phyloP scores from a whole-genome alignment of 495 filamentous ascomycete genomes.

The Hypoxylon fuscum region DNA sequence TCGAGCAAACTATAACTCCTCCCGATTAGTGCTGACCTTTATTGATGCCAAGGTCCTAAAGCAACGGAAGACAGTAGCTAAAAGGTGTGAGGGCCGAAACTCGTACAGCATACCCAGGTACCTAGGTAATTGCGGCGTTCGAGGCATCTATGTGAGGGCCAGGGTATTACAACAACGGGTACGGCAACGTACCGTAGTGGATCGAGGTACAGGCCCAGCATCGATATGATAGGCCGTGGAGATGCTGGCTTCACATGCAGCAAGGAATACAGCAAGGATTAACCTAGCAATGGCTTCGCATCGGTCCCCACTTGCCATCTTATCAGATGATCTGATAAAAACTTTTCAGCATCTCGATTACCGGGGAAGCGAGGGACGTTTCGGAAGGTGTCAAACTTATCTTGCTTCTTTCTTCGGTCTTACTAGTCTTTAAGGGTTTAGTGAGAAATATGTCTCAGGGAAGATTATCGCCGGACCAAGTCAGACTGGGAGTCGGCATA shows the following conservation, averaged over 20 bases:
- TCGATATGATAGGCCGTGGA: constrained; percentile 23
- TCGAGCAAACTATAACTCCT: too few species aligned
- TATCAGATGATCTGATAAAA: constrained; percentile 42
- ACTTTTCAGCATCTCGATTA: constrained; percentile 21
- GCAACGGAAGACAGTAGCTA: neutral
- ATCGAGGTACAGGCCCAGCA: neutral
- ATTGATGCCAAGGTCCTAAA: constrained; percentile 31
- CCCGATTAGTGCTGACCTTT: constrained; percentile 1
- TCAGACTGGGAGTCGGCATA: too few species aligned
- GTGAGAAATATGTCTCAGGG: neutral
- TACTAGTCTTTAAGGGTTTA: constrained; percentile 1
- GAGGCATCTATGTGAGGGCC: neutral
- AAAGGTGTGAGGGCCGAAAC: constrained; percentile 2
- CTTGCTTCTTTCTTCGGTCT: neutral
- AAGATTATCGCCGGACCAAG: too few species aligned
- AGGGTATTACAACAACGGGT: constrained; percentile 4
- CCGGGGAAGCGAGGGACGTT: constrained; percentile 5
- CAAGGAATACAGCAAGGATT: constrained; percentile 7
- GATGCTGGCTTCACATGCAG: constrained; percentile 4
- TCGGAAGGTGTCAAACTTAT: constrained; percentile 18
- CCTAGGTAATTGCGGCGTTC: constrained; percentile 2
- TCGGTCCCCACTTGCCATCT: constrained; percentile 23
- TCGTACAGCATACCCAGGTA: constrained; percentile 5
- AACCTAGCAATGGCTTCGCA: constrained; percentile 11
- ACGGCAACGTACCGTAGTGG: constrained; percentile 5